A percentile compares a stretch with the other conserved stretches of the same genome.
Evolutionary conservation across 2,329 filamentous ascomycete genomes (phyloP).

Genomic region (Fusarium udum): DNA sequence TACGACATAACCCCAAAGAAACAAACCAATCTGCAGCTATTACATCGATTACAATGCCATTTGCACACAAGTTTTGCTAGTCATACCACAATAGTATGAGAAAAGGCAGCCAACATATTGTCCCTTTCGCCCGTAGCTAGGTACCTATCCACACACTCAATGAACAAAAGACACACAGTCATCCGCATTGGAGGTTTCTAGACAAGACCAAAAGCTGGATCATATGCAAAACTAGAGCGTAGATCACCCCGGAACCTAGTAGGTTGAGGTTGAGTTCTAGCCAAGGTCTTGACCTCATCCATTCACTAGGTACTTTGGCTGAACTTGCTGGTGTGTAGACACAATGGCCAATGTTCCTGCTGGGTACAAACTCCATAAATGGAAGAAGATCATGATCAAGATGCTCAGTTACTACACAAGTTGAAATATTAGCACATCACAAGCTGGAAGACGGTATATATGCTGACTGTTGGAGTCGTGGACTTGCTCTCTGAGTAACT

Average conservation of each 20-base stretch:
- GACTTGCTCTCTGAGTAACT: not conserved
- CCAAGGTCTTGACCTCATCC: not conserved
- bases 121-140: not conserved
- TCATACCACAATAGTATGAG: too few relatives aligned
- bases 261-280: not conserved
- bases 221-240: not conserved
- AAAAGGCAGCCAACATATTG: not conserved
- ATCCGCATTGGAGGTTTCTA: not conserved
- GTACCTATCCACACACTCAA: not conserved
- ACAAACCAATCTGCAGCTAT: fast-evolving
- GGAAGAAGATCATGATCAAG: too few relatives aligned
- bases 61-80: fast-evolving
- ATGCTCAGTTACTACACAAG: too few relatives aligned
- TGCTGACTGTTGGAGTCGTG: not conserved
- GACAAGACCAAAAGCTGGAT: not conserved
- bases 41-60: too few relatives aligned
- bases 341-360: not conserved
- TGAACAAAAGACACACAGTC: not conserved
- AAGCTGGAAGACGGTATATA: not conserved
- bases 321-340: not conserved
- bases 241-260: not conserved
- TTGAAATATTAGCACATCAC: not conserved
- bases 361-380: not conserved
- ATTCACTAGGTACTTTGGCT: not conserved
- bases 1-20: fast-evolving